phyloP scores from a whole-genome alignment of 805 yeast genomes.

The Wickerhamia fluorescens region DNA sequence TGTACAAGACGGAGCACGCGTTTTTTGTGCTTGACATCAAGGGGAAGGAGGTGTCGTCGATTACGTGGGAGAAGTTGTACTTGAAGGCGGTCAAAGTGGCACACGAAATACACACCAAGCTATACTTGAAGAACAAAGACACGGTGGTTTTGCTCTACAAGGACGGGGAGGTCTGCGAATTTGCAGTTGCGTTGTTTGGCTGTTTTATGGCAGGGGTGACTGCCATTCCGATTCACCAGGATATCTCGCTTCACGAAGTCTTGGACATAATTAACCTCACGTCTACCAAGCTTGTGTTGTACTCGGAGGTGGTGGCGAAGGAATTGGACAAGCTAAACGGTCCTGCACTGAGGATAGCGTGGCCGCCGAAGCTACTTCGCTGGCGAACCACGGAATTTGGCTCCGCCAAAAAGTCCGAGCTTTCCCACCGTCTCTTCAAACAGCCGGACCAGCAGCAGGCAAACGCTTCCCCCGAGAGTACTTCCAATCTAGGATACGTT shows the following conservation, averaged over 20 bases:
- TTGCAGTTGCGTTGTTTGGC: slow-evolving; percentile 79
- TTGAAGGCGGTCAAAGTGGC: slow-evolving; percentile 82
- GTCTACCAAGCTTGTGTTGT: slow-evolving; percentile 68
- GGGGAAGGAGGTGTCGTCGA: slow-evolving; percentile 71
- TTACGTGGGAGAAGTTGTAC: slow-evolving; percentile 87
- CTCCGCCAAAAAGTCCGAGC: slow-evolving; percentile 34
- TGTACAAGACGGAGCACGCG: slow-evolving; percentile 60
- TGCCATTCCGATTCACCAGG: slow-evolving; percentile 87
- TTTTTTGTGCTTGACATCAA: slow-evolving; percentile 63
- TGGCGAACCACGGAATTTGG: slow-evolving; percentile 91
- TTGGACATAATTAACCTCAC: slow-evolving; percentile 66
- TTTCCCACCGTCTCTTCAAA: slow-evolving; percentile 10
- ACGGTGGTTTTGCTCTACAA: slow-evolving; percentile 80
- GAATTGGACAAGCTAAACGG: slow-evolving; percentile 58
- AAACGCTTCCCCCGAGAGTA: slow-evolving; percentile 5
- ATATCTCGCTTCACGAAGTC: slow-evolving; percentile 61
- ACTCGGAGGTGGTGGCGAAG: slow-evolving; percentile 73
- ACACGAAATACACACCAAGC: slow-evolving; percentile 66
- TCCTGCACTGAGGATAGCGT: slow-evolving; percentile 37
- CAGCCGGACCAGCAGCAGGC: too few relatives aligned
- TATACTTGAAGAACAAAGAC: slow-evolving; percentile 72
- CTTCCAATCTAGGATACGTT: slow-evolving; percentile 74
- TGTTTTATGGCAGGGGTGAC: slow-evolving; percentile 91
- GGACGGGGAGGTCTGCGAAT: slow-evolving; percentile 77
- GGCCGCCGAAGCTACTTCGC: slow-evolving; percentile 70